These are phyloP conservation scores for Hyaloscypha bicolor DNA, from an alignment of 495 filamentous ascomycete genomes.

Conservation along the genomic window DNA sequence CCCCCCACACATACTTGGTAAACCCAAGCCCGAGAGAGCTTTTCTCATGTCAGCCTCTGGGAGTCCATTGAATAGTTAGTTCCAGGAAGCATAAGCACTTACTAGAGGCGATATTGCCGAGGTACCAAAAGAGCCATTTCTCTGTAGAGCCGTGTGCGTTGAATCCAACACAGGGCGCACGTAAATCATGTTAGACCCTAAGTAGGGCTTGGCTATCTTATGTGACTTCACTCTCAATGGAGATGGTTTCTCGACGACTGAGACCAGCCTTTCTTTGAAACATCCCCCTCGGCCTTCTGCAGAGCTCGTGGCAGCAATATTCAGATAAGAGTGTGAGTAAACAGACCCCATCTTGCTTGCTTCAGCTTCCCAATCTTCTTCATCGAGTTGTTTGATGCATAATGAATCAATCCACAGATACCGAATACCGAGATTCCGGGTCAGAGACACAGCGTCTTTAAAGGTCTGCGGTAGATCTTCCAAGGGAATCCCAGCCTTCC, in stretches of 20 bases:
- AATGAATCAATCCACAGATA: constrained; percentile 4
- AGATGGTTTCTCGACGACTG: background rate
- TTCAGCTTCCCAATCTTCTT: constrained; percentile 33
- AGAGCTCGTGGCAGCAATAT: constrained; percentile 19
- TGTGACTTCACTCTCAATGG: constrained; percentile 6
- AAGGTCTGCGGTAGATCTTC: constrained; percentile 31
- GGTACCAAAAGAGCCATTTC: constrained; percentile 6
- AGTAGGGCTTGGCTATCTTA: constrained; percentile 6
- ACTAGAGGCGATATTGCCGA: constrained; percentile 12
- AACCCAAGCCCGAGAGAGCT: background rate
- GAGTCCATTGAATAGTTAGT: constrained; percentile 2
- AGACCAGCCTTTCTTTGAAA: constrained; percentile 12
- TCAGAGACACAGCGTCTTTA: constrained; percentile 27
- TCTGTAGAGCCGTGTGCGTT: constrained; percentile 7
- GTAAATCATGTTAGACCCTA: constrained; percentile 3
- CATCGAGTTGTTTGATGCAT: too few species aligned
- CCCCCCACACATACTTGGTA: background rate
- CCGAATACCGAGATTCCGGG: constrained; percentile 25
- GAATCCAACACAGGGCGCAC: constrained; percentile 6
- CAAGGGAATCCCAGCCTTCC: constrained; percentile 24
- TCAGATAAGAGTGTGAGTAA: constrained; percentile 18
- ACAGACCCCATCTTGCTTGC: constrained; percentile 25
- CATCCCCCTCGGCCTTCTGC: constrained; percentile 6
- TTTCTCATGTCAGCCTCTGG: constrained; percentile 9
- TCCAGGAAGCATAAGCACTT: background rate